Conservation (phyloP, 2,329 filamentous ascomycete genomes). For the Trichoderma polysporum region DNA sequence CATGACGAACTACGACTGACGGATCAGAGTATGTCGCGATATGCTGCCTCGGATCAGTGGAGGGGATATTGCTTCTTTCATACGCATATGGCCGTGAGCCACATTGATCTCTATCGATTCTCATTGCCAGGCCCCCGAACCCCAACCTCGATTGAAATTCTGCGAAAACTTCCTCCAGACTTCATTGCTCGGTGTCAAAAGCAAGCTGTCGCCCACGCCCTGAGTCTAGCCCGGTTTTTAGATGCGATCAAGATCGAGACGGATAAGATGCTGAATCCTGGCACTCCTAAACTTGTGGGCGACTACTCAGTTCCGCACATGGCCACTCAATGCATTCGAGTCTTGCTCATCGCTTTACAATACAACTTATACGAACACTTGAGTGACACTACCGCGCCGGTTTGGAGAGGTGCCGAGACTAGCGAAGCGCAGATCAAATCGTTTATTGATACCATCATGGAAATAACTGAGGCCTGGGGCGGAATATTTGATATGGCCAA, state of each 20-base stretch:
- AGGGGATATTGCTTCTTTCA: conserved; percentile 41
- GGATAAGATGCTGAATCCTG: conserved; percentile 28
- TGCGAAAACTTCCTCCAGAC: conserved; percentile 36
- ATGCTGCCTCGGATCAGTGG: conserved; percentile 33
- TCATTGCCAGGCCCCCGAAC: conserved; percentile 38
- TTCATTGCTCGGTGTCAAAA: conserved; percentile 40
- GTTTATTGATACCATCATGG: conserved; percentile 37
- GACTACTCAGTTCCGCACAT: conserved; percentile 36
- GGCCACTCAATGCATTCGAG: conserved; percentile 32
- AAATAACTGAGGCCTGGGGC: conserved; percentile 36
- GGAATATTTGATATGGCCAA: conserved; percentile 31
- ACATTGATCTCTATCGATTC: conserved; percentile 43
- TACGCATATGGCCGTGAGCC: conserved; percentile 36
- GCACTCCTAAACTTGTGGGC: conserved; percentile 31
- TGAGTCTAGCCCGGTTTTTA: conserved; percentile 39
- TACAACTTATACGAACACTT: conserved; percentile 38
- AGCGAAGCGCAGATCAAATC: conserved; percentile 35
- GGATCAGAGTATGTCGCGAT: conserved; percentile 36
- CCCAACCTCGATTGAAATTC: conserved; percentile 34
- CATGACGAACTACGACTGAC: conserved; percentile 36
- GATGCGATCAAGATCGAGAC: conserved; percentile 35
- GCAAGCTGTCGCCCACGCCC: conserved; percentile 41
- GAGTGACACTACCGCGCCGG: conserved; percentile 38
- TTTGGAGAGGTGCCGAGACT: conserved; percentile 35
- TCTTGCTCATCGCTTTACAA: conserved; percentile 38